Percentiles rank a stretch among this genome's conserved stretches.
These are phyloP conservation scores for Nidula microcarpa DNA, from an alignment of 768 basidiomycete species.

Conservation along the genomic window DNA sequence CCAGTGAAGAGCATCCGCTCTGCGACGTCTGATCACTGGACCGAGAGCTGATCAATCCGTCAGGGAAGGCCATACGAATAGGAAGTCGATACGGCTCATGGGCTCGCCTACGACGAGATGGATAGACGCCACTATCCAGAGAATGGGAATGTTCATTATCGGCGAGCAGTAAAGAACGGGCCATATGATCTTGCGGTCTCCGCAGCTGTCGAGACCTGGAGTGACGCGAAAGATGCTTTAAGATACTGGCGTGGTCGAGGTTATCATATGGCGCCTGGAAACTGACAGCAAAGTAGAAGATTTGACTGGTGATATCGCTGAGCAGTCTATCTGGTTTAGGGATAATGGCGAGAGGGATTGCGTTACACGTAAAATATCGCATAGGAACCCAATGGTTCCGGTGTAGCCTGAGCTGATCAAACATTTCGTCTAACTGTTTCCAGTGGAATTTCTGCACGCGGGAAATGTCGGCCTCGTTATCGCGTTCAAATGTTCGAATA, in stretches of 20 bases:
- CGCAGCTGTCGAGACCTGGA: no score
- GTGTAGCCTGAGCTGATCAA: conserved; percentile 15
- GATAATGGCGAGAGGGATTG: not conserved
- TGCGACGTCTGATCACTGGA: not conserved
- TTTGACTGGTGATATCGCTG: not conserved
- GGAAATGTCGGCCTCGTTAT: not conserved
- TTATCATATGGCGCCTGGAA: no score
- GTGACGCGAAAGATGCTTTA: no score
- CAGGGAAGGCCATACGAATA: not conserved
- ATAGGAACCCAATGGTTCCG: conserved; percentile 1
- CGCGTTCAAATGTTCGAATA: not conserved
- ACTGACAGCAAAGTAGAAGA: no score
- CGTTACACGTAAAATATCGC: conserved; percentile 5
- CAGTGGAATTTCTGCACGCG: conserved; percentile 16
- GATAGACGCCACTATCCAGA: no score
- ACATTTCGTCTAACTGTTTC: conserved; percentile 18
- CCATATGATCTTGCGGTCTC: no score
- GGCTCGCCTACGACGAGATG: not conserved
- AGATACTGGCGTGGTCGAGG: no score
- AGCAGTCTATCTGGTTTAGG: not conserved
- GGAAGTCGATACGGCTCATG: not conserved
- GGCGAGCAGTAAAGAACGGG: no score
- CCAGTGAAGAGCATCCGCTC: not conserved
- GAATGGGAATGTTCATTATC: no score
- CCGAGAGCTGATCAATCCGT: not conserved